Evolutionary conservation across 768 basidiomycete species (phyloP), one percentile per base, ranked within the genome.

Genomic region (Strobilomyces dryophilus): DNA sequence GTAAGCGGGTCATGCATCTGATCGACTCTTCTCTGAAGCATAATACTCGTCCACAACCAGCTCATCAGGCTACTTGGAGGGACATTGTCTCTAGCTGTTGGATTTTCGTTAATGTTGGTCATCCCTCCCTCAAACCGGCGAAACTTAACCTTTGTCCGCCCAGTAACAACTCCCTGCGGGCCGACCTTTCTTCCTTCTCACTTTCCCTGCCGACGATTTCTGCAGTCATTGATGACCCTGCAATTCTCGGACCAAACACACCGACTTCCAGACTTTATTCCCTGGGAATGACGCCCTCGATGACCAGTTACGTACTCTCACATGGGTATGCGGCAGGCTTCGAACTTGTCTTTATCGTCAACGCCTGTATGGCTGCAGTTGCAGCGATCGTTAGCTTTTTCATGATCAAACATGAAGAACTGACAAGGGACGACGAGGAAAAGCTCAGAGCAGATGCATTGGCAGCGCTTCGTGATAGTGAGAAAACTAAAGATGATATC

Each of bases 61-160:
- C 87, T 89, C 57, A 73, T 87, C 45, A 78, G 87, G 15, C 71
- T 83, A 50, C 71, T 90, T 4, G 89, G 88, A 18, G 87, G 87
- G 17, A 84, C 87, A 0, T 61, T 92, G 3, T 74, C 81, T 5
- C 75, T 89, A 1, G 83, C 87, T 1, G 72, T 86, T 26, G 82
- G 79, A 5, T 76, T 79, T 0, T 79, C 84, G 2, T 71, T 87
- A 42, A 77, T 87, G 75, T 80, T 56, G 15, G 64, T 57, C 40
- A 10, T 21, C 32, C 46, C 17, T 43, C 59, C 36, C 55, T 2
- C 12, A 14, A 47, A 37, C 26, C 2, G 20, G 27, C 1, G 11
- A 43, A 52, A 29, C 45, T 46, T 2, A 52, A 5, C 11, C 7
- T 21, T 51, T 42, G 14, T 26, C 26, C 8, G 14, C 14, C 0